Conservation (phyloP, 257 asterid species). For the Salvia hispanica region DNA sequence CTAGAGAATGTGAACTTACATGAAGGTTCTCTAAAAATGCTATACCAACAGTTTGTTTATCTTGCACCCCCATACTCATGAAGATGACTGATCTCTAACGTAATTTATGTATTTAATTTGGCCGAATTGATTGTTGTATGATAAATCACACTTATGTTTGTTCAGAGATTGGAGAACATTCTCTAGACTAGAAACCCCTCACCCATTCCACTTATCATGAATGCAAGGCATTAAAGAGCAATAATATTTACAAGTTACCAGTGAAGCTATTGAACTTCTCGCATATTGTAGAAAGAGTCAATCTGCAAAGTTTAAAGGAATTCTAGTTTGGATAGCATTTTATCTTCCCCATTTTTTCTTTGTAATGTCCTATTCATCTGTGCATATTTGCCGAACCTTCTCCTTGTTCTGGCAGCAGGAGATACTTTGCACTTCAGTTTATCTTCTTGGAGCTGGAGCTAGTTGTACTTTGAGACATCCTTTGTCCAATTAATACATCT, state of each 20-base stretch:
- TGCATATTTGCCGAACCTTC: background rate
- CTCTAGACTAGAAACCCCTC: background rate
- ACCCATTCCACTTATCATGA: background rate
- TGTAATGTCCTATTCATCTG: background rate
- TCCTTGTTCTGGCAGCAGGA: background rate
- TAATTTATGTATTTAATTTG: background rate
- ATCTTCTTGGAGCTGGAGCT: slow-evolving; percentile 1
- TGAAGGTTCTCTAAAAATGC: slow-evolving; percentile 18
- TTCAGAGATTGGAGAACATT: background rate
- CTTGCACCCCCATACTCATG: background rate
- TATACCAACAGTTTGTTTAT: slow-evolving; percentile 20
- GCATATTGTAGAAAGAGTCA: no score
- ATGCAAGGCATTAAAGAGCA: no score
- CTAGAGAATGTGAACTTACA: slow-evolving; percentile 6
- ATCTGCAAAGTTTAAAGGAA: no score
- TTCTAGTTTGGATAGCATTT: no score
- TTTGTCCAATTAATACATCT: slow-evolving; percentile 26
- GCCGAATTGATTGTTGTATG: no score
- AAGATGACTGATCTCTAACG: background rate
- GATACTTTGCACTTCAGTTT: background rate
- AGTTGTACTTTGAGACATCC: background rate
- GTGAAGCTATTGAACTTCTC: background rate
- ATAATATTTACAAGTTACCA: background rate
- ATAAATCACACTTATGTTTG: slow-evolving; percentile 2
- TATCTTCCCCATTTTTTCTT: background rate